Base-by-base conservation (phyloP, 163 green algal species). In the Volvox carteri region DNA sequence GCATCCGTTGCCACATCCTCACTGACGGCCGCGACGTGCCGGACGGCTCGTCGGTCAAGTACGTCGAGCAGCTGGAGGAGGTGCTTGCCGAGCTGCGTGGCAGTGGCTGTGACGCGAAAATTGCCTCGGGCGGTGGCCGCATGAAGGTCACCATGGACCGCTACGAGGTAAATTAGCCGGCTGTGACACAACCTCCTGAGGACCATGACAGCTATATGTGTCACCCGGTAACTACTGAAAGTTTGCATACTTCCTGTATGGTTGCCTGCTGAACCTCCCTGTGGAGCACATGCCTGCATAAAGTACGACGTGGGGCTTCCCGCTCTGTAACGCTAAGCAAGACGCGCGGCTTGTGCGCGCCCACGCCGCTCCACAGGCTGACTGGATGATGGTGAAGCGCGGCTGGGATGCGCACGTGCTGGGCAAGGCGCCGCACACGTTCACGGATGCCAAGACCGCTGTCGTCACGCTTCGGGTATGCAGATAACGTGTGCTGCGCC, bases 131-230 rank as follows among this genome's bases (percentile, higher is more conserved):
- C 33, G 97, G 97, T 50, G 97, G 97, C 11, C 94, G 97, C 92
- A 99, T 99, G 97, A 46, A 93, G 52, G 95, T 98, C 54, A 98
- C 96, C 68, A 99, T 99, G 97, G 97, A 98, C 79, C 94, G 96
- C 42, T 98, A 98, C 76, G 96, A 98, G 94, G 96, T 97, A 72
- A 52, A 87, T 42, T 11, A n/a, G n/a, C n/a, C n/a, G n/a, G n/a
- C n/a, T n/a, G n/a, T n/a, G n/a, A n/a, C n/a, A n/a, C n/a, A n/a
- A n/a, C n/a, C n/a, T n/a, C n/a, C n/a, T n/a, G n/a, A n/a, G n/a
- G n/a, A n/a, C n/a, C n/a, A n/a, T n/a, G n/a, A n/a, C n/a, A n/a
- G n/a, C n/a, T n/a, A n/a, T n/a, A n/a, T n/a, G n/a, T n/a, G n/a
- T n/a, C n/a, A n/a, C n/a, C n/a, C n/a, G n/a, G n/a, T n/a, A n/a